Percentiles rank a stretch among this genome's conserved stretches.
These are phyloP conservation scores for Pseudogymnoascus sp. DNA, from an alignment of 2,329 filamentous ascomycete species.

Conservation along the genomic window DNA sequence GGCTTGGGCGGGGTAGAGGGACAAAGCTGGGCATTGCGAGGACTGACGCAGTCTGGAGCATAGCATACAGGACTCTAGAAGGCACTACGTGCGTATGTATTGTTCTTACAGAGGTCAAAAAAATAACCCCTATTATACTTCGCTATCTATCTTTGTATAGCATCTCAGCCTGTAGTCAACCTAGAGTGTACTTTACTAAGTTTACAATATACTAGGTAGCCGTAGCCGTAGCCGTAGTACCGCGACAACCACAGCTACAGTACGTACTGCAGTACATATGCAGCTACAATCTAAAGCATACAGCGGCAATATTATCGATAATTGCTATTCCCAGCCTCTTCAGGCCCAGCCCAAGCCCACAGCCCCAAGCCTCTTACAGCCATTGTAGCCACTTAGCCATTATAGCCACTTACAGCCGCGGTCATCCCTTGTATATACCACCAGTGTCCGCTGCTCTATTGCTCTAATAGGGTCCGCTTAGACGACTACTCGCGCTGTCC, in stretches of 20 bases:
- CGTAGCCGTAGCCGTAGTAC: background rate
- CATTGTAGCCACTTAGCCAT: background rate
- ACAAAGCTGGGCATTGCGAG: background rate
- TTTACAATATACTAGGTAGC: background rate
- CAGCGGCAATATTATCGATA: background rate
- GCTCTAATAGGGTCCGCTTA: background rate
- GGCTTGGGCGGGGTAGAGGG: background rate
- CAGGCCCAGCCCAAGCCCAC: background rate
- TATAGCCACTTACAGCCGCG: background rate
- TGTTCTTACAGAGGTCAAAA: background rate
- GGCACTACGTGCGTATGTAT: background rate
- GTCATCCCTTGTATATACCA: background rate
- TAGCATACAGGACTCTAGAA: background rate
- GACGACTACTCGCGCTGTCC: background rate
- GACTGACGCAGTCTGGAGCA: background rate
- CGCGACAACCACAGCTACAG: background rate
- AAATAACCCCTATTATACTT: background rate
- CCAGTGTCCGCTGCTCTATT: background rate
- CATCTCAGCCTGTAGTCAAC: background rate
- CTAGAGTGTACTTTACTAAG: background rate
- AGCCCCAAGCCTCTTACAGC: conserved; percentile 4
- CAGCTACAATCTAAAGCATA: background rate
- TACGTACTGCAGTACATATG: background rate
- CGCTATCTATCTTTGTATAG: background rate
- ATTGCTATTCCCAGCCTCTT: background rate